Percentiles rank a stretch among this genome's conserved stretches.
Conservation (phyloP, 495 filamentous ascomycete species). For the Podospora conica region DNA sequence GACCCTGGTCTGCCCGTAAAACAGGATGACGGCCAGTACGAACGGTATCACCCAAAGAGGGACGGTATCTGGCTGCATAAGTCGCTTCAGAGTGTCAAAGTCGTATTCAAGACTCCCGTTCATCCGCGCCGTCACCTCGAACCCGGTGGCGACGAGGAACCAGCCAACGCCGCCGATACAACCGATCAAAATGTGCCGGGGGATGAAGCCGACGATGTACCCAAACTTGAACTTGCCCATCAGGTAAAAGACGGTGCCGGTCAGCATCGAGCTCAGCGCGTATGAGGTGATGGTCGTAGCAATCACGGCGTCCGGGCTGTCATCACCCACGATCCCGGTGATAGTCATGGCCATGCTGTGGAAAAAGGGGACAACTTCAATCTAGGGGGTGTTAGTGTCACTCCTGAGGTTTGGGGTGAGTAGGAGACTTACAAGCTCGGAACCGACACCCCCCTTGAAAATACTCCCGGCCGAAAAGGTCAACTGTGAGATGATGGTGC, state of each 20-base stretch:
- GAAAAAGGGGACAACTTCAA: conserved; percentile 96
- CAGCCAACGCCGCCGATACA: conserved; percentile 98
- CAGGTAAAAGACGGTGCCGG: conserved; percentile 81
- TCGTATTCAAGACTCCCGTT: conserved; percentile 78
- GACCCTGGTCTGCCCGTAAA: conserved; percentile 64
- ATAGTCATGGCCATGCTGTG: conserved; percentile 95
- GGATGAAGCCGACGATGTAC: conserved; percentile 92
- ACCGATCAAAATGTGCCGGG: conserved; percentile 89
- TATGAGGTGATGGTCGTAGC: conserved; percentile 90
- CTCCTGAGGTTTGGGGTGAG: neutral
- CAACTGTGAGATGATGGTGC: conserved; percentile 88
- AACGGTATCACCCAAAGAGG: conserved; percentile 80
- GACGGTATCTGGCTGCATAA: conserved; percentile 65
- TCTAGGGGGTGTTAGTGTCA: conserved; percentile 40
- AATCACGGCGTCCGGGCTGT: conserved; percentile 76
- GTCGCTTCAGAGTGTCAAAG: conserved; percentile 62
- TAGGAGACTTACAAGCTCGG: conserved; percentile 56
- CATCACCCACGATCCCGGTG: conserved; percentile 65
- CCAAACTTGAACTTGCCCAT: conserved; percentile 83
- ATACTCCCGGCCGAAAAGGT: conserved; percentile 86
- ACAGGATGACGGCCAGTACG: conserved; percentile 66
- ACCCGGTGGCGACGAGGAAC: conserved; percentile 83
- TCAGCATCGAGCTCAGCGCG: conserved; percentile 84
- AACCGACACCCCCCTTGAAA: conserved; percentile 88
- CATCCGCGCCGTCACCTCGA: conserved; percentile 90